A percentile compares a stretch with the other conserved stretches of the same genome.
Evolutionary conservation across 495 filamentous ascomycete species (phyloP).

Genomic region (Neurospora sp.): DNA sequence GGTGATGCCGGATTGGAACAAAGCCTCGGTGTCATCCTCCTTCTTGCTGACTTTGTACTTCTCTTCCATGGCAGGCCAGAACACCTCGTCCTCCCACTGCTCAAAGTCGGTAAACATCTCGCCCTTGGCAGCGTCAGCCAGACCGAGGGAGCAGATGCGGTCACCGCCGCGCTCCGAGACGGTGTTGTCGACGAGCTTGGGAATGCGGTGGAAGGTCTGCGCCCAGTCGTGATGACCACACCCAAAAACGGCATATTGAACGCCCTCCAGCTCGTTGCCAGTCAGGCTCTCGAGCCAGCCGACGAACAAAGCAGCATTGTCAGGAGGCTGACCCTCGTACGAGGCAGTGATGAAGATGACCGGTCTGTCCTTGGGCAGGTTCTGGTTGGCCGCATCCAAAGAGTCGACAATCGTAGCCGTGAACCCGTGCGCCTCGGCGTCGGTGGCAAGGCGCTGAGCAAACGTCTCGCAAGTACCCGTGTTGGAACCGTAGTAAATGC

Average conservation of each 20-base stretch:
- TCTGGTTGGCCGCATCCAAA: conserved; percentile 52
- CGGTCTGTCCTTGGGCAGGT: conserved; percentile 50
- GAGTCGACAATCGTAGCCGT: conserved; percentile 41
- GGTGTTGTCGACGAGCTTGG: conserved; percentile 49
- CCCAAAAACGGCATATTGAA: conserved; percentile 58
- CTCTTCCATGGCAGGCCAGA: conserved; percentile 56
- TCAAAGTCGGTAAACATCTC: conserved; percentile 67
- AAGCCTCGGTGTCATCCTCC: conserved; percentile 1
- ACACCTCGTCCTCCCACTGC: conserved; percentile 51
- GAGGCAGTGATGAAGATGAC: conserved; percentile 59
- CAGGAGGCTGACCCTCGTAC: conserved; percentile 67
- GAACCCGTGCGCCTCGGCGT: conserved; percentile 49
- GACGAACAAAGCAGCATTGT: conserved; percentile 62
- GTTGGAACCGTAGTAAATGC: conserved; percentile 65
- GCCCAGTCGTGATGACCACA: conserved; percentile 54
- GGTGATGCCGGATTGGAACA: conserved; percentile 27
- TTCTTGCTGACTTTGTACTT: conserved; percentile 28
- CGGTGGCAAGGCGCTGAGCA: conserved; percentile 50
- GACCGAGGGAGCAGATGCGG: conserved; percentile 45
- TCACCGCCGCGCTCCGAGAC: conserved; percentile 37
- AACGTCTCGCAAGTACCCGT: conserved; percentile 67
- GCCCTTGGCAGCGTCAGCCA: conserved; percentile 50
- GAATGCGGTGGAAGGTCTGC: conserved; percentile 62
- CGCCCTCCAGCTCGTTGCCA: conserved; percentile 38
- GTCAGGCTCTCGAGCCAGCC: conserved; percentile 51